Evolutionary conservation across 148 eudicot genomes (phyloP).

Genomic region (Fagopyrum tataricum): DNA sequence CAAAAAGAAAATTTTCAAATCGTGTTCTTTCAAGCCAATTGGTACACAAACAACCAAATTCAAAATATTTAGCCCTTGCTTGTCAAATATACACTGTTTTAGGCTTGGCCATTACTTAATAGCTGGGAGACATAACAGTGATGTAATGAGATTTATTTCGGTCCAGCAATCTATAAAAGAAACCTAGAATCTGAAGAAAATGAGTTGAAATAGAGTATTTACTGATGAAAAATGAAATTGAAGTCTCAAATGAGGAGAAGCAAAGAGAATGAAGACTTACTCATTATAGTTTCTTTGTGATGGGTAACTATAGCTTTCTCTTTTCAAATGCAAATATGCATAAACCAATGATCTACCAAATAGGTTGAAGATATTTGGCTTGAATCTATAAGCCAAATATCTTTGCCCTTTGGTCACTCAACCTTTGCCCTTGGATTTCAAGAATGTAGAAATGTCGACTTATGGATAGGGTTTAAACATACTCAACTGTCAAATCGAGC

Average conservation of each 20-base stretch:
- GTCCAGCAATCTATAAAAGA: slow-evolving; percentile 5
- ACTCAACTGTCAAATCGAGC: too few relatives aligned
- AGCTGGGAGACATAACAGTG: background rate
- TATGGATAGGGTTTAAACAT: too few relatives aligned
- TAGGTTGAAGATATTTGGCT: background rate
- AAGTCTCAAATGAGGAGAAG: background rate
- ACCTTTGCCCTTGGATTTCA: too few relatives aligned
- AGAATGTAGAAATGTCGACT: too few relatives aligned
- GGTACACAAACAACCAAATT: background rate
- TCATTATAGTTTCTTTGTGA: slow-evolving; percentile 22
- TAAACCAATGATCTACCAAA: slow-evolving; percentile 3
- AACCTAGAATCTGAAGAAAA: background rate
- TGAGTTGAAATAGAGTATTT: background rate
- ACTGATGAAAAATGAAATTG: background rate
- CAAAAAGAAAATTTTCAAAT: too few relatives aligned
- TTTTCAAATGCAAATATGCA: background rate
- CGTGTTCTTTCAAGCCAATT: background rate
- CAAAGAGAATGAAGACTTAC: slow-evolving; percentile 21
- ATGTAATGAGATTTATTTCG: slow-evolving; percentile 13
- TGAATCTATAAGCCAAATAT: too few relatives aligned
- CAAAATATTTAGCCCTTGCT: background rate
- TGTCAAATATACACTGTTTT: background rate
- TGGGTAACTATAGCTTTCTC: slow-evolving; percentile 20
- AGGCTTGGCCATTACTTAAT: background rate
- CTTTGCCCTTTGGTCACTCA: too few relatives aligned